Percentiles rank a stretch among this genome's conserved stretches.
phyloP scores from a whole-genome alignment of 306 rosid species.

The Senna tora region DNA sequence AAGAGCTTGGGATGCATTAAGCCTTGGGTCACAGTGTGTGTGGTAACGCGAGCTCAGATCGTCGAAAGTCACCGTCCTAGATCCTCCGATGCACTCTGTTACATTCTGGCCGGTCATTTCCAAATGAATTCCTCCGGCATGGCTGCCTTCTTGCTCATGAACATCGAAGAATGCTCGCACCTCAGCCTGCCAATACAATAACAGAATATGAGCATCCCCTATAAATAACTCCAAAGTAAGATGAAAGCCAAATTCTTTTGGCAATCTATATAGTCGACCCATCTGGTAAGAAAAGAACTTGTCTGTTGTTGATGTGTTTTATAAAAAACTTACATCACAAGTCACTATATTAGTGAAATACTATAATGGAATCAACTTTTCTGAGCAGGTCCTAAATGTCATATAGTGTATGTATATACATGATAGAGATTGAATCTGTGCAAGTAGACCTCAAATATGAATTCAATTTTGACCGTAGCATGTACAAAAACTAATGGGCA shows the following conservation, averaged over 20 bases:
- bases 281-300: too few relatives aligned
- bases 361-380: neutral
- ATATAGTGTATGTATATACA: too few relatives aligned
- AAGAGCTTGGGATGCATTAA: slow-evolving; percentile 80
- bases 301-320: too few relatives aligned
- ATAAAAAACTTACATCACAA: too few relatives aligned
- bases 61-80: slow-evolving; percentile 69
- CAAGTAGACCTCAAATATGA: too few relatives aligned
- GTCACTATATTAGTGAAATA: too few relatives aligned
- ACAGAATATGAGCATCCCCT: slow-evolving; percentile 13
- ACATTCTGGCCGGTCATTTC: slow-evolving; percentile 88
- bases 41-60: slow-evolving; percentile 78
- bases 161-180: slow-evolving; percentile 84
- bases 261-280: too few relatives aligned
- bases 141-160: slow-evolving; percentile 85
- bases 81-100: slow-evolving; percentile 84
- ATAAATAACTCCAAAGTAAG: neutral
- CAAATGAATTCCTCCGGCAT: slow-evolving; percentile 74
- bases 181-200: slow-evolving; percentile 57
- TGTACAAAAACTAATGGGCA: too few relatives aligned
- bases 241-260: neutral
- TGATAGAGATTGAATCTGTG: too few relatives aligned
- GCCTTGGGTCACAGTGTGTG: slow-evolving; percentile 81
- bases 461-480: too few relatives aligned
- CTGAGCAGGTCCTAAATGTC: neutral